A percentile compares a stretch with the other conserved stretches of the same genome.
Evolutionary conservation across 2,329 filamentous ascomycete genomes (phyloP).

Genomic region (Myriosclerotinia duriaeana): DNA sequence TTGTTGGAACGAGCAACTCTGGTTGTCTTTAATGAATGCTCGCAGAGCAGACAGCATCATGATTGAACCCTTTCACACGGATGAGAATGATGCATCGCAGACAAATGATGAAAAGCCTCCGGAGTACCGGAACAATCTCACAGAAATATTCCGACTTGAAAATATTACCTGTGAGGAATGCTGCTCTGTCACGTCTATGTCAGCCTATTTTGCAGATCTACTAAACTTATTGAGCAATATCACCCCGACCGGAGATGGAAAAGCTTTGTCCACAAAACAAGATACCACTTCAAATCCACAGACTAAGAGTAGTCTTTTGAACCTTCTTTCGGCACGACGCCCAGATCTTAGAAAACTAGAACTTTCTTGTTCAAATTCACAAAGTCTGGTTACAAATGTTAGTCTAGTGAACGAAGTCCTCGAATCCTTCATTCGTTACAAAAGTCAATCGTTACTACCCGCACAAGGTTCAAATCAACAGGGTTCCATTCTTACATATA

Average conservation of each 20-base stretch:
- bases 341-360: not conserved
- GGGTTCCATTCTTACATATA: not conserved
- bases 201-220: not conserved
- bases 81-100: too few species aligned
- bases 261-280: not conserved
- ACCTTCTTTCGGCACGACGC: not conserved
- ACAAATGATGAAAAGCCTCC: too few species aligned
- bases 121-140: too few species aligned
- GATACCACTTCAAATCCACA: not conserved
- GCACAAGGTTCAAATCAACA: not conserved
- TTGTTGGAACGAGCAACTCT: too few species aligned
- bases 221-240: not conserved
- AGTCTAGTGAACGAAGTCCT: not conserved
- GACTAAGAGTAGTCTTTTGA: not conserved
- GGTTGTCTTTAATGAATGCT: too few species aligned
- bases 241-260: not conserved
- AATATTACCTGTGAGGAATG: not conserved
- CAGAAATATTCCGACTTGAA: not conserved
- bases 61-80: too few species aligned
- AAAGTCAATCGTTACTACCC: not conserved
- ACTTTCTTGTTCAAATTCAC: not conserved
- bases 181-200: not conserved
- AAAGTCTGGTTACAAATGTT: not conserved
- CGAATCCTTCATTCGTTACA: not conserved
- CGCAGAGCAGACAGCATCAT: too few species aligned